Conservation (phyloP, 1,139 yeast genomes). For the Suhomyces bokatorum region DNA sequence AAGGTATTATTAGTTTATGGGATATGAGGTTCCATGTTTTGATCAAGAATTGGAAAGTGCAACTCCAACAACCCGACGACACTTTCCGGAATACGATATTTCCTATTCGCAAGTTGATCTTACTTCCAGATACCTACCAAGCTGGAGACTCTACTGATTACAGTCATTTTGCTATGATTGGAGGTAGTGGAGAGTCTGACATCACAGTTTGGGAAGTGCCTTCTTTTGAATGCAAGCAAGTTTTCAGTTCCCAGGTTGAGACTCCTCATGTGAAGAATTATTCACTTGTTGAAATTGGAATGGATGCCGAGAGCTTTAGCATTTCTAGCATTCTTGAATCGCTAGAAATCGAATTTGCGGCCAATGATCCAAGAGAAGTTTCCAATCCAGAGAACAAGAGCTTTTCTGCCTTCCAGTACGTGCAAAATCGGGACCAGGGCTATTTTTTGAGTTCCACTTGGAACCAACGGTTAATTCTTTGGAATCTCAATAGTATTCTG, state of each 20-base stretch:
- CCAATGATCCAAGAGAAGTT: constrained; percentile 13
- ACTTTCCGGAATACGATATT: constrained; percentile 16
- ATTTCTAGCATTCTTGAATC: constrained; percentile 17
- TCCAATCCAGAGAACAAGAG: constrained; percentile 14
- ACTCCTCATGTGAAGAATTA: constrained; percentile 37
- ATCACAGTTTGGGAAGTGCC: constrained; percentile 79
- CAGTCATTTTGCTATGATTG: constrained; percentile 52
- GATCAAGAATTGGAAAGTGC: constrained; percentile 58
- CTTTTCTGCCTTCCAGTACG: constrained; percentile 18
- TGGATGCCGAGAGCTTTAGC: constrained; percentile 25
- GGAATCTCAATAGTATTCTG: constrained; percentile 31
- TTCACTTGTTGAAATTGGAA: constrained; percentile 27
- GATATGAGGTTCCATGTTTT: constrained; percentile 68
- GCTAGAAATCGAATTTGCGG: constrained; percentile 13
- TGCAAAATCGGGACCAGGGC: constrained; percentile 7
- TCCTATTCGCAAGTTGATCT: constrained; percentile 47
- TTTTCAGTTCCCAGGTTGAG: constrained; percentile 40
- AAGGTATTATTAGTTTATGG: constrained; percentile 78
- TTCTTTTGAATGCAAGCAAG: constrained; percentile 59
- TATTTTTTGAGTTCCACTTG: constrained; percentile 30
- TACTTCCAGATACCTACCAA: constrained; percentile 38
- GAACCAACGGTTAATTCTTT: constrained; percentile 31
- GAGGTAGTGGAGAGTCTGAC: constrained; percentile 64
- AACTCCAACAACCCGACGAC: constrained; percentile 26
- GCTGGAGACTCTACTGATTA: constrained; percentile 3